Base-by-base conservation (phyloP, 2,329 filamentous ascomycete genomes). In the Colletotrichum neosansevieriae region DNA sequence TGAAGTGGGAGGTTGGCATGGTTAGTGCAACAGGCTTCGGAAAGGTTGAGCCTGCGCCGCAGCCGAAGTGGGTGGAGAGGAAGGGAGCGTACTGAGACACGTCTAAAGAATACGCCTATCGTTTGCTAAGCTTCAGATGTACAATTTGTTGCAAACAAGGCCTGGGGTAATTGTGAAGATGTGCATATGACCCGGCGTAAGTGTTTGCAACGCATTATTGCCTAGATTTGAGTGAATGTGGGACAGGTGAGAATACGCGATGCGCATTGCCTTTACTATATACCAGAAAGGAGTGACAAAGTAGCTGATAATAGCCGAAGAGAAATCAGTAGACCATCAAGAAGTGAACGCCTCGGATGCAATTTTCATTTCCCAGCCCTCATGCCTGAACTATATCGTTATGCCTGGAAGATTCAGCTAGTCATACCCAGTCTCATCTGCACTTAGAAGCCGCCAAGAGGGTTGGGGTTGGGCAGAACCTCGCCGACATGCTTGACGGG, bases 1-100 rank as follows among this genome's bases (percentile, higher is more conserved):
- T 74, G 17, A 63, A 67, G 11, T 74, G 72, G 72, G 70, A 72
- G 29, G 75, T 83, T 29, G 81, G 81, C 51, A 83, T 79, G 49
- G 76, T 85, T n/a, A 79, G 86, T 11, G 77, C 81, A 72, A 84
- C 82, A 66, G 83, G 80, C 9, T 74, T 83, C 71, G 75, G 75
- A 5, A 76, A 78, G 9, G 77, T 87, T 10, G 73, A 77, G 65
- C 73, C 80, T 7, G 80, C 80, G 2, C 77, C 80, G 15, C 83
- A 82, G 54, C 78, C 81, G 17, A 76, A 72, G 63, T 88, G 81
- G 74, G 71, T 75, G 58, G 69, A 76, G 72, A 80, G 85, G 51
- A 71, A 77, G 42, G 84, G 80, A 0, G 84, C 81, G 4, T 87
- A 87, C 72, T 87, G n/a, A 63, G n/a, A 29, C 9, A 36, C 1